Conservation (phyloP, 129 eudicot genomes). For the Flaveria brownii region DNA sequence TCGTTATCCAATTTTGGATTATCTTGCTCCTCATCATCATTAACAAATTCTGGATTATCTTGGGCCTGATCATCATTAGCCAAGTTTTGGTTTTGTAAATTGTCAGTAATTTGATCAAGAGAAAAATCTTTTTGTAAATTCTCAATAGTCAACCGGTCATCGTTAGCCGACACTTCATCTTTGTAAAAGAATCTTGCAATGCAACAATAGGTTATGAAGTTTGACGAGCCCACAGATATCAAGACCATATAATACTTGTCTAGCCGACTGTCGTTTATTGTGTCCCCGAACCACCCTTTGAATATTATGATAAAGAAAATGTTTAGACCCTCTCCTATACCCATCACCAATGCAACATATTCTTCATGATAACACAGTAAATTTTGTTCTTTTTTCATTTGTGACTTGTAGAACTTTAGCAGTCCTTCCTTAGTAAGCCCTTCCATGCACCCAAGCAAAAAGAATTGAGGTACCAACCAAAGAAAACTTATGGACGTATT, state of each 20-base stretch:
- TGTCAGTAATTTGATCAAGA: too few species aligned
- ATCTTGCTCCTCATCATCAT: too few species aligned
- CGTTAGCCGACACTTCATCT: neutral
- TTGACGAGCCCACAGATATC: neutral
- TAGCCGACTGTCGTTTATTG: constrained; percentile 20
- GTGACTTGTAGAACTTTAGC: constrained; percentile 13
- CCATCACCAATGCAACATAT: constrained; percentile 2
- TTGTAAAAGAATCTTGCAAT: neutral
- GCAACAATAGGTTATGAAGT: neutral
- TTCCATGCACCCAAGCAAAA: constrained; percentile 27
- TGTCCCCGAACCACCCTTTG: constrained; percentile 2
- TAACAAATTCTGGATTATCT: too few species aligned
- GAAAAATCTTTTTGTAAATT: neutral
- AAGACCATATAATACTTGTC: constrained; percentile 7
- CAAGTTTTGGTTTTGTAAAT: neutral
- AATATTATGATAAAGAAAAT: constrained; percentile 6
- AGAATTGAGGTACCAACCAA: constrained; percentile 30
- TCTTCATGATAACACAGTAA: neutral
- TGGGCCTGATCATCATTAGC: neutral
- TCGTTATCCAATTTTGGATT: too few species aligned
- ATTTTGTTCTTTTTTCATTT: neutral
- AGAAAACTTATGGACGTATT: constrained; percentile 22
- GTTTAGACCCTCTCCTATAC: neutral
- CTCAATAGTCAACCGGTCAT: neutral
- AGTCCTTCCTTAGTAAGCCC: constrained; percentile 18